Base-by-base conservation (phyloP, 768 basidiomycete genomes). In the Rhizopogon rudus region DNA sequence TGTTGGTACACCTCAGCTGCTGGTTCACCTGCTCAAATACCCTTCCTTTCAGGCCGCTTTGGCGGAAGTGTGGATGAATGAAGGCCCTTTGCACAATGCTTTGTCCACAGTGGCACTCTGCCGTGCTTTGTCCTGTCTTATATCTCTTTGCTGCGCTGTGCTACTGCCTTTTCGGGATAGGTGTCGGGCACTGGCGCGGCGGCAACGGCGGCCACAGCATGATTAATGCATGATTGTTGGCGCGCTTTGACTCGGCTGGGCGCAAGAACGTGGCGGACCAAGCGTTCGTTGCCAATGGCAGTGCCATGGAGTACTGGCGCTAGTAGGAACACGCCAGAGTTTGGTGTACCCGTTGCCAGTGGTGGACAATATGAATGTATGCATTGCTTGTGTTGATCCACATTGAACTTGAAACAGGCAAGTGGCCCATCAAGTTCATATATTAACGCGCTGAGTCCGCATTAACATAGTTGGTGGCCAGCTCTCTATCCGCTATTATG, bases 1-100 rank as follows among this genome's bases (percentile, higher is more conserved):
- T 46, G 44, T 56, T 55, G 20, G 29, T 40, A 25, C 22, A 44
- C 33, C 35, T 41, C 33, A 12, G 29, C 8, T 13, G 10, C 25
- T 55, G 22, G 51, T 44, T n/a, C 46, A n/a, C 28, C 44, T 8
- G 58, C 53, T 70, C 54, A 71, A 63, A 64, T 70, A 66, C 31
- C 5, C 44, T 57, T 40, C 33, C 33, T 44, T 9, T 45, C 20
- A 4, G 50, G 20, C 49, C 40, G 54, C 64, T 67, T 67, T 64
- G 64, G 55, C 33, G 22, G 6, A 8, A 9, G 17, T 40, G 52
- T 57, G 60, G 57, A 43, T 51, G 28, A 56, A 58, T 35, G 48
- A 37, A 37, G n/a, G 35, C 29, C 42, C 37, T 58, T 64, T 61
- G 59, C 20, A 20, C 20, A 20, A 20, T 61, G 43, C 54, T 53